Base-by-base conservation (phyloP, 225 moss, liverwort and hornwort genomes). In the Bryoerythrophyllum caledonicum region DNA sequence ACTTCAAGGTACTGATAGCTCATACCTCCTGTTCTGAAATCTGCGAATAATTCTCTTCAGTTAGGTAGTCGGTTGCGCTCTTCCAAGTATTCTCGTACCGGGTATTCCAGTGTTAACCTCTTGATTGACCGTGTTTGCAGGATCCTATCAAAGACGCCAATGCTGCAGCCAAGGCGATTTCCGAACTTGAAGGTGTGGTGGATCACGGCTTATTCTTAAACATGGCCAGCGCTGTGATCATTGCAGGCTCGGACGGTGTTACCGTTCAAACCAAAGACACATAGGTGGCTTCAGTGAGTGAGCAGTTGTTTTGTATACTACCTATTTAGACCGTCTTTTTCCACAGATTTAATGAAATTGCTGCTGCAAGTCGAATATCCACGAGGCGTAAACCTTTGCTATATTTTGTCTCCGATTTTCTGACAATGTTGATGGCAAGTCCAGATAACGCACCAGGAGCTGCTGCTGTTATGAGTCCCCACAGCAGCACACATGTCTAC, bases 151-250 rank as follows among this genome's bases (percentile, higher is more conserved):
- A 95, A 82, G 92, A 99, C 17, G 93, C 95, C 23, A 84, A 89
- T 74, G 99, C 99, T 55, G 95, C 95, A 43, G 91, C 90, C 6
- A 79, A 93, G 62, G 95, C 99, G 12, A 99, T 99, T 44, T 93
- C 93, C 34, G 78, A 90, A 4, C 81, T 99, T 43, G 91, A 99
- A 86, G 95, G 99, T 72, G 99, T 99, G 16, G 93, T 99, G 11
- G 99, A 95, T 66, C 99, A 99, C 78, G 95, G 95, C 26, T 84
- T 99, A 61, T 99, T 99, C 76, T 76, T 99, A 80, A 89, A 93
- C 75, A 95, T 95, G 99, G 99, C 99, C 25, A 95, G 88, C 19
- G 93, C 84, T 69, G 99, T 99, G 32, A 95, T 99, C 37, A 93
- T 99, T 12, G 99, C 95, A 64, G 91, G 94, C 60, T 74, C 90